These are phyloP conservation scores for Phanerochaete carnosa DNA, from an alignment of 768 basidiomycete genomes.

Conservation along the genomic window DNA sequence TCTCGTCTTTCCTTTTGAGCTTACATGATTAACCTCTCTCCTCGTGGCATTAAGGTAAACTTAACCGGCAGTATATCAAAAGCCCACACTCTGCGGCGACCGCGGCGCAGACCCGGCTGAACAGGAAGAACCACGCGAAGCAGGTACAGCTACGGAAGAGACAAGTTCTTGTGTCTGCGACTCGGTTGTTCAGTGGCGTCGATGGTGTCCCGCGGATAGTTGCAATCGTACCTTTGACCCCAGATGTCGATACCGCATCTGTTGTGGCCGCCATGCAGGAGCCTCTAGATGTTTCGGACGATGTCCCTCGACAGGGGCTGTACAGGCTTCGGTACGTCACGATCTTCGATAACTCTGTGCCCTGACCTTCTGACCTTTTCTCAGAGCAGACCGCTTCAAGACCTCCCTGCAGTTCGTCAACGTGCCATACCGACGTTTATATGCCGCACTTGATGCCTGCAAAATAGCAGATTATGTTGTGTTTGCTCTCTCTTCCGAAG, in stretches of 20 bases:
- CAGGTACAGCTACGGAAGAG: conserved; percentile 77
- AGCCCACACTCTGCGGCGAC: conserved; percentile 42
- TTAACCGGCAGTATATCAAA: conserved; percentile 55
- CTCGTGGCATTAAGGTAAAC: conserved; percentile 43
- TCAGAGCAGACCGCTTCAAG: conserved; percentile 85
- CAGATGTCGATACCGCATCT: conserved; percentile 52
- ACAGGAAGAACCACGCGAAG: conserved; percentile 82
- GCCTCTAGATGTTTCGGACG: conserved; percentile 52
- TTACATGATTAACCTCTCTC: neutral
- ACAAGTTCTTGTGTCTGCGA: conserved; percentile 60
- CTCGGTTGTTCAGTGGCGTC: conserved; percentile 74
- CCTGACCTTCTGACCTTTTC: conserved; percentile 1
- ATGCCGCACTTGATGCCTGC: conserved; percentile 78
- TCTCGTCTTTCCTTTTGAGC: neutral
- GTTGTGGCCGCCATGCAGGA: conserved; percentile 57
- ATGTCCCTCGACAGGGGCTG: conserved; percentile 46
- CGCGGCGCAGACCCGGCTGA: conserved; percentile 67
- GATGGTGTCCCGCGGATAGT: conserved; percentile 85
- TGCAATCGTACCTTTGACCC: conserved; percentile 79
- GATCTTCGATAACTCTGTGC: neutral
- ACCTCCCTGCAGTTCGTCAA: conserved; percentile 87
- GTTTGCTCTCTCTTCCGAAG: conserved; percentile 72
- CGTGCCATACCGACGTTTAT: conserved; percentile 67
- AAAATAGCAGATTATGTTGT: conserved; percentile 90
- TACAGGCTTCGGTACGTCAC: conserved; percentile 67